These are phyloP conservation scores for Didymella exigua DNA, from an alignment of 2,329 filamentous ascomycete genomes.

Conservation along the genomic window DNA sequence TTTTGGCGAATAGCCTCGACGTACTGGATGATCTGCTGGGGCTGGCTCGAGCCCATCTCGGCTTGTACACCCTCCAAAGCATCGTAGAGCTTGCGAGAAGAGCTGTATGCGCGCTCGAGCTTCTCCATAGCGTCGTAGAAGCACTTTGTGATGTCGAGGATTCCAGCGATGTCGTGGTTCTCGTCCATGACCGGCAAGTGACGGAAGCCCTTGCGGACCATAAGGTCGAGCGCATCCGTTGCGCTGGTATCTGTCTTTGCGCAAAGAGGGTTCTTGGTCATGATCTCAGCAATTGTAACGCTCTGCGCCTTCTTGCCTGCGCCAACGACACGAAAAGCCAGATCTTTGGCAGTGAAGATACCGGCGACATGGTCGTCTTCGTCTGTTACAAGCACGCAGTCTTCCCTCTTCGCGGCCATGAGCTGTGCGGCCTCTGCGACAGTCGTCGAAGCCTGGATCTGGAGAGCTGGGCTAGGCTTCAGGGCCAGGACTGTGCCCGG, in stretches of 20 bases:
- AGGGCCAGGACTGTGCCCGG: conserved; percentile 94
- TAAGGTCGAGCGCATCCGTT: conserved; percentile 94
- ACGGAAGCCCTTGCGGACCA: conserved; percentile 97
- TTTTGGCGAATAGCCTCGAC: conserved; percentile 93
- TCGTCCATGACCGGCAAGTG: conserved; percentile 99
- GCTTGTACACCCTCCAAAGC: conserved; percentile 97
- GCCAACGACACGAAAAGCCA: conserved; percentile 95
- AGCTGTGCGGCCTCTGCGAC: conserved; percentile 96
- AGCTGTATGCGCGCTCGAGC: conserved; percentile 94
- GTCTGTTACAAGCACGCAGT: conserved; percentile 96
- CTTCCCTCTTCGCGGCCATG: conserved; percentile 98
- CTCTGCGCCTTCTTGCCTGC: conserved; percentile 85
- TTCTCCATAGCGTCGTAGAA: conserved; percentile 99
- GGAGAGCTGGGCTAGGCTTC: conserved; percentile 91
- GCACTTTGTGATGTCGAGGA: conserved; percentile 98
- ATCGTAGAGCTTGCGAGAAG: conserved; percentile 97
- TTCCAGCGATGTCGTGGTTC: conserved; percentile 98
- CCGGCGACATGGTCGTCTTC: conserved; percentile 97
- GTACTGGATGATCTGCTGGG: conserved; percentile 98
- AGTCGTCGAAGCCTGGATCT: conserved; percentile 94
- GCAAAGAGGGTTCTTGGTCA: conserved; percentile 99
- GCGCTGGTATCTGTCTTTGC: conserved; percentile 97
- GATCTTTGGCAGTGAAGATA: conserved; percentile 98
- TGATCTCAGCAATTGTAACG: conserved; percentile 95
- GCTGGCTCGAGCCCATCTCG: conserved; percentile 92